phyloP scores from a whole-genome alignment of 345 rosid genomes.

The Lepidium didymum region DNA sequence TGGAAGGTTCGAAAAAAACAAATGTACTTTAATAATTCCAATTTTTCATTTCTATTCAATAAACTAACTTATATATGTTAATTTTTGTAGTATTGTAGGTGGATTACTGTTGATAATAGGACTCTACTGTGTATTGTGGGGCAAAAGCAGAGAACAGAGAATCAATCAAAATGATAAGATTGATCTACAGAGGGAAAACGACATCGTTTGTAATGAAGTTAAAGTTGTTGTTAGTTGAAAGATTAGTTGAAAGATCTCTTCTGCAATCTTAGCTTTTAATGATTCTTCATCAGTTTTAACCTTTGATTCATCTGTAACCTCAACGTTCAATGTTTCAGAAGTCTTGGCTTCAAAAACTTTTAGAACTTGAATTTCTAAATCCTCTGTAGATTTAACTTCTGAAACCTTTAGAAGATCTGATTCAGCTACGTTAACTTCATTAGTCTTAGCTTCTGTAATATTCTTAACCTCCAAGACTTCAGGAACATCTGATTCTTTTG shows the following conservation, averaged over 20 bases:
- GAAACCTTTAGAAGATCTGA: slow-evolving; percentile 20
- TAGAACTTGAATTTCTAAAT: slow-evolving; percentile 18
- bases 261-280: not conserved
- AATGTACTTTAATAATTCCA: not conserved
- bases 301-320: not conserved
- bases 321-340: not conserved
- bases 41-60: not conserved
- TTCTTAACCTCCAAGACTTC: slow-evolving; percentile 10
- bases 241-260: not conserved
- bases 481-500: slow-evolving; percentile 8
- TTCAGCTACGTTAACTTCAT: slow-evolving; percentile 18
- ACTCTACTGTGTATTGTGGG: slow-evolving; percentile 82
- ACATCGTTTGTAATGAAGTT: slow-evolving; percentile 34
- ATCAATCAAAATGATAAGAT: slow-evolving; percentile 6
- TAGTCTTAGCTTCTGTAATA: not conserved
- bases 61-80: not conserved
- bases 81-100: slow-evolving; percentile 53
- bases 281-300: not conserved
- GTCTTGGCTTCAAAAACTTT: slow-evolving; percentile 8
- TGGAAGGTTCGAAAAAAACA: slow-evolving; percentile 53
- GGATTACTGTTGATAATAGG: slow-evolving; percentile 65
- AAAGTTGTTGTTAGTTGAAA: slow-evolving; percentile 28
- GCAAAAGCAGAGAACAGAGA: slow-evolving; percentile 56
- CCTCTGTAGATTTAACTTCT: slow-evolving; percentile 10
- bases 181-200: slow-evolving; percentile 23